Base-by-base conservation (phyloP, 495 filamentous ascomycete species). In the Pyronema domesticum region DNA sequence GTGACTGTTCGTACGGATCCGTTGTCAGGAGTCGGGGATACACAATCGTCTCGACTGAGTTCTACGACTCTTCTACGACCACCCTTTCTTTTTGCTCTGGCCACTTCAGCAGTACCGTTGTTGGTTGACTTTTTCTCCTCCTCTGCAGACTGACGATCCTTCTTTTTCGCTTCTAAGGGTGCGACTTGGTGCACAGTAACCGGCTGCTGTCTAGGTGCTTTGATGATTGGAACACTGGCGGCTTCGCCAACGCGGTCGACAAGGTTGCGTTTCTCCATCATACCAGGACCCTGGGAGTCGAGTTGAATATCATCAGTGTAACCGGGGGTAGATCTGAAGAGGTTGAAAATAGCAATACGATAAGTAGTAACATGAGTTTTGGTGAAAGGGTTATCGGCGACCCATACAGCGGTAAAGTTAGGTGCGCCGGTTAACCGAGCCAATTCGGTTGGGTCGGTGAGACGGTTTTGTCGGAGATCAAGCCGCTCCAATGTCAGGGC, bases 311-410 rank as follows among this genome's bases (percentile, higher is more conserved):
- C 93, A 59, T 94, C 85, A 0, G 80, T 77, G 62, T 89, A 91
- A 8, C 91, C 91, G 3, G 91, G 87, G 0, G 86, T 87, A n/a
- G 76, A 78, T 55, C 91, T 83, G 73, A 98, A 98, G 0, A 95
- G 76, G 62, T 96, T 96, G 76, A 98, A 95, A 59, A 98, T 94
- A 19, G 78, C 81, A 57, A 93, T 73, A 33, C 91, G 79, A 65
- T 95, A 93, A 57, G 77, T 79, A 6, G 54, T 54, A 51, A 80
- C 76, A 62, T 95, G 88, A 9, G 86, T 89, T 55, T 83, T 86
- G 34, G 81, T 82, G 58, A 95, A 95, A 6, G 89, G 86, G 67
- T 96, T 96, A 13, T 81, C 82, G 46, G 80, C 74, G 11, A 96
- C 84, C 72, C 85, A 98, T 49, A 96, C 80, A 70, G 95, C 91